Evolutionary conservation across 2,329 filamentous ascomycete genomes (phyloP).

Genomic region (Tolypocladium endophyticum): DNA sequence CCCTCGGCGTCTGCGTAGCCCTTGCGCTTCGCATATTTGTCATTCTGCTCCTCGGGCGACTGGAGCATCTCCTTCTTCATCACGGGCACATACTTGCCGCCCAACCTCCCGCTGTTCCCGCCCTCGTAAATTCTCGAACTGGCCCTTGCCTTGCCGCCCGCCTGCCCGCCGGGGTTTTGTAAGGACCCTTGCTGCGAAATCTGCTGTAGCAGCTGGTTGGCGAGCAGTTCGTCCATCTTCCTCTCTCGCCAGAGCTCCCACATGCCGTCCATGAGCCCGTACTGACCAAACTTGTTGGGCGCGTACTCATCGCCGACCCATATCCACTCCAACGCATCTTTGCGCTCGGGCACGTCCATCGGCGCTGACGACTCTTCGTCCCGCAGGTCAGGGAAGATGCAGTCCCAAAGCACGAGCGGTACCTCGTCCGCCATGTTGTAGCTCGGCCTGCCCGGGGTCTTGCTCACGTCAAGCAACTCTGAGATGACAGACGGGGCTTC

Average conservation of each 20-base stretch:
- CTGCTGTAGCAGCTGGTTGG: conserved; percentile 60
- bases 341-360: conserved; percentile 12
- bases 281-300: conserved; percentile 50
- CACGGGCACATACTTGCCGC: conserved; percentile 45
- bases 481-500: conserved; percentile 65
- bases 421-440: conserved; percentile 88
- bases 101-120: conserved; percentile 36
- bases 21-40: conserved; percentile 50
- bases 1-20: conserved; percentile 45
- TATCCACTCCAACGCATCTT: conserved; percentile 64
- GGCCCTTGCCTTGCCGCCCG: conserved; percentile 20
- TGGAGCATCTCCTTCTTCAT: conserved; percentile 39
- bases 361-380: not conserved
- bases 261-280: conserved; percentile 60
- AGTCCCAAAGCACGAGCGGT: conserved; percentile 93
- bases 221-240: conserved; percentile 85
- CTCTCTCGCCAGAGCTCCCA: conserved; percentile 76
- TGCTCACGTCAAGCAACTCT: conserved; percentile 61
- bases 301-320: conserved; percentile 59
- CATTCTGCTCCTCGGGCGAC: conserved; percentile 44
- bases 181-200: conserved; percentile 29
- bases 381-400: conserved; percentile 59
- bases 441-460: conserved; percentile 64
- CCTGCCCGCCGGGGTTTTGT: conserved; percentile 23
- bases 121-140: conserved; percentile 40